These are phyloP conservation scores for Salicornia ramosissima DNA, from an alignment of 148 eudicot genomes.

Conservation along the genomic window DNA sequence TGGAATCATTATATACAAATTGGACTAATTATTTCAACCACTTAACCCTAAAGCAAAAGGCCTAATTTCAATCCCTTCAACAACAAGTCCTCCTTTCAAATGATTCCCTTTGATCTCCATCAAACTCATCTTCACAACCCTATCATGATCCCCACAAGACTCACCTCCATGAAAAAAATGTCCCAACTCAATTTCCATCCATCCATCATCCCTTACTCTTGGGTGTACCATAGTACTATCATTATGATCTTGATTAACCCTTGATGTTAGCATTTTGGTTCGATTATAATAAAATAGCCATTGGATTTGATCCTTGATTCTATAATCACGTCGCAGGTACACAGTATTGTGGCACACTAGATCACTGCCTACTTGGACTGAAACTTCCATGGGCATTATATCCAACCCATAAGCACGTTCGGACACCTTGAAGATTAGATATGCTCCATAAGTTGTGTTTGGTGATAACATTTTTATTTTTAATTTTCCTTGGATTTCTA, in stretches of 20 bases:
- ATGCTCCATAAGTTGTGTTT: conserved; percentile 46
- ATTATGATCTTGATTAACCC: conserved; percentile 18
- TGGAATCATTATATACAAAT: no score
- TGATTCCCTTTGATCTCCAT: conserved; percentile 64
- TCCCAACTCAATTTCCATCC: conserved; percentile 75
- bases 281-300: conserved; percentile 23
- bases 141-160: conserved; percentile 19
- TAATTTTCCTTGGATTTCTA: conserved; percentile 45
- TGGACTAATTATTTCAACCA: no score
- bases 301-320: conserved; percentile 14
- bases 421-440: conserved; percentile 40
- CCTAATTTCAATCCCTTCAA: conserved; percentile 70
- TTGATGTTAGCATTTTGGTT: conserved; percentile 15
- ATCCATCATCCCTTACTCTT: conserved; percentile 44
- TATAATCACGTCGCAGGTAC: conserved; percentile 22
- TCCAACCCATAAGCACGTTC: conserved; percentile 55
- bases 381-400: conserved; percentile 37
- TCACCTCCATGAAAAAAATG: conserved; percentile 34
- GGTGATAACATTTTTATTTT: conserved; percentile 28
- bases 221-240: conserved; percentile 6
- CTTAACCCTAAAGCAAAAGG: conserved; percentile 33
- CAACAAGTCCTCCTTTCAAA: conserved; percentile 66
- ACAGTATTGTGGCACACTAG: conserved; percentile 23
- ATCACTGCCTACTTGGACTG: conserved; percentile 34
- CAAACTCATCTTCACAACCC: conserved; percentile 52